Evolutionary conservation across 2,329 filamentous ascomycete genomes (phyloP), one percentile per base, ranked within the genome.

Genomic region (Sarocladiaceae sp.): DNA sequence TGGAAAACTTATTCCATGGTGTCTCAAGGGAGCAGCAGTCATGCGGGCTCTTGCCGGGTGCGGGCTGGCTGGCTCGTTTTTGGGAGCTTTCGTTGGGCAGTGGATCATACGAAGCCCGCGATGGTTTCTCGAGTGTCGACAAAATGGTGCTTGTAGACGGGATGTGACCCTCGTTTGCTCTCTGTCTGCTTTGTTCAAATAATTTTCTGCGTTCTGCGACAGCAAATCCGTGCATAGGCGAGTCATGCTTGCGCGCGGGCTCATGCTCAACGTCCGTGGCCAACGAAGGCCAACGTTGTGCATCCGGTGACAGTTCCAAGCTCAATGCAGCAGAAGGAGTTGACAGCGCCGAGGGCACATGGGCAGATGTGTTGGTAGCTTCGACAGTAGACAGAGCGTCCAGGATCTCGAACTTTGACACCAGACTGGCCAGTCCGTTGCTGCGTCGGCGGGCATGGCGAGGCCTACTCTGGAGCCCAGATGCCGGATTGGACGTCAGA

Each of bases 361-460:
- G 17, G 3, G 20, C 11, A 8, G 29, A 22, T 11, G 15, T 3
- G 26, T 20, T 18, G 25, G 26, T 29, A 26, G 35, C 26, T 28
- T 49, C 53, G 50, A n/a, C 48, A 26, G 17, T 51, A 53, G 17
- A 53, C 10, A 18, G 48, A 52, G 57, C 57, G 46, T 67, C 64
- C 3, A 66, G 56, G n/a, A 56, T 54, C 55, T 70, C 67, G 33
- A 68, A 70, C 37, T 64, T 68, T n/a, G 64, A 66, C 1, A 70
- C 60, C 15, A 70, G 62, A 25, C 65, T 61, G 31, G 67, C 62
- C 22, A 70, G 53, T 11, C 52, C 59, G 12, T 56, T 55, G 4
- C 26, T 47, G n/a, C 48, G 51, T 4, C 13, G 28, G 23, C 44
- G 44, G 6, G 28, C 20, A 5, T 15, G 26, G 5, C 28, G 25